phyloP scores from a whole-genome alignment of 306 rosid species.

The Arachis stenosperma region DNA sequence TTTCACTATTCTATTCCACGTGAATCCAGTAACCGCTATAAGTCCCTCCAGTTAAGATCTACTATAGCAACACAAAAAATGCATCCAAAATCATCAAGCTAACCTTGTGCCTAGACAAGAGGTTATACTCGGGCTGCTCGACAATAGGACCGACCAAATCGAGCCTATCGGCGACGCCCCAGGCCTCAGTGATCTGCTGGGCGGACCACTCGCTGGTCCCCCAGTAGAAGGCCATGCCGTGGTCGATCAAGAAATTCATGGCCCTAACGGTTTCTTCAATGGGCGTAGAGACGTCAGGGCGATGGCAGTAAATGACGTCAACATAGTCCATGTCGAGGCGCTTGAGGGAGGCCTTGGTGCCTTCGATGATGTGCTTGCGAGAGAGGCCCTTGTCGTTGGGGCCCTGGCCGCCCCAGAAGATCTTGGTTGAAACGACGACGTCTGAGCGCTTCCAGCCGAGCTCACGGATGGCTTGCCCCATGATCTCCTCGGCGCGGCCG shows the following conservation, averaged over 20 bases:
- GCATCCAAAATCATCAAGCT: not conserved
- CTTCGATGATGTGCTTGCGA: constrained; percentile 84
- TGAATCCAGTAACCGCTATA: not conserved
- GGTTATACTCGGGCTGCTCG: constrained; percentile 97
- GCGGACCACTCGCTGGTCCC: constrained; percentile 99
- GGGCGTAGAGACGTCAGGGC: constrained; percentile 82
- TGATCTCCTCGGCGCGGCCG: constrained; percentile 97
- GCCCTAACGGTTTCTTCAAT: constrained; percentile 96
- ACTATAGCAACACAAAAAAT: not conserved
- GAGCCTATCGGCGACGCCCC: constrained; percentile 73
- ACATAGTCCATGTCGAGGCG: constrained; percentile 87
- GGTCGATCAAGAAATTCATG: constrained; percentile 80
- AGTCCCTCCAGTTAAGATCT: not conserved
- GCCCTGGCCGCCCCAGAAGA: constrained; percentile 98
- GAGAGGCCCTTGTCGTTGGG: constrained; percentile 97
- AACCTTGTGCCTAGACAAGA: constrained; percentile 80
- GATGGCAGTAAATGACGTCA: constrained; percentile 80
- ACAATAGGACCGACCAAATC: constrained; percentile 87
- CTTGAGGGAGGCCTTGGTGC: constrained; percentile 84
- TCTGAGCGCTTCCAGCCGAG: constrained; percentile 97
- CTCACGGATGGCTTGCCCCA: constrained; percentile 94
- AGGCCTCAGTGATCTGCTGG: constrained; percentile 97
- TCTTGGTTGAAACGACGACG: constrained; percentile 90
- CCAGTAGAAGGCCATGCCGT: constrained; percentile 96
- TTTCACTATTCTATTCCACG: too few species aligned